A percentile compares a stretch with the other conserved stretches of the same genome.
Evolutionary conservation across 2,329 filamentous ascomycete genomes (phyloP).

Genomic region (Ophiostoma ips): DNA sequence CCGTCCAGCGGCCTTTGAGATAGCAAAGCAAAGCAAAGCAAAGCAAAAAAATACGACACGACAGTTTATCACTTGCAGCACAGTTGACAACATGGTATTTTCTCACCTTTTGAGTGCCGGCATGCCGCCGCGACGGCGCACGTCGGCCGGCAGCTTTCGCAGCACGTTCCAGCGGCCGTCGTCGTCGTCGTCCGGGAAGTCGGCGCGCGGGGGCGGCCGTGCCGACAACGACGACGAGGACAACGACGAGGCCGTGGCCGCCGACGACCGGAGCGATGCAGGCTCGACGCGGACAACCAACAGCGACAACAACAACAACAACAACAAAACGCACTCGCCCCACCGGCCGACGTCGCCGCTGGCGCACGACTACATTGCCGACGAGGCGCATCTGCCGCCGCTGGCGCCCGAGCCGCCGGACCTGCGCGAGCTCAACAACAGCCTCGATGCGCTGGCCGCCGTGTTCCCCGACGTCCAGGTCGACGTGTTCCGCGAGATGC

Average conservation of each 20-base stretch:
- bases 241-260: not conserved
- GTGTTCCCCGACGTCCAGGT: constrained; percentile 72
- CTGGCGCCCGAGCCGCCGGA: constrained; percentile 41
- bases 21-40: not conserved
- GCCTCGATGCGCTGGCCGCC: constrained; percentile 52
- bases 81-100: constrained; percentile 4
- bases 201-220: no score
- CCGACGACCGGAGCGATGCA: not conserved
- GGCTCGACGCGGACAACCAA: constrained; percentile 1
- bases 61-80: not conserved
- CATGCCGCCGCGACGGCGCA: constrained; percentile 10
- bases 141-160: constrained; percentile 20
- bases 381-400: constrained; percentile 39
- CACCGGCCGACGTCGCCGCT: not conserved
- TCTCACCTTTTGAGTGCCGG: constrained; percentile 2
- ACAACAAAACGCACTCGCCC: no score
- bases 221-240: not conserved
- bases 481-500: constrained; percentile 72
- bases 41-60: no score
- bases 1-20: constrained; percentile 5
- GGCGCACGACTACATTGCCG: constrained; percentile 35
- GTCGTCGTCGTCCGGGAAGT: not conserved
- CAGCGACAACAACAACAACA: not conserved
- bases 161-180: constrained; percentile 14
- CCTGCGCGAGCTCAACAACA: constrained; percentile 54